phyloP scores from a whole-genome alignment of 2,329 filamentous ascomycete species.

The Elsinoe arachidis region DNA sequence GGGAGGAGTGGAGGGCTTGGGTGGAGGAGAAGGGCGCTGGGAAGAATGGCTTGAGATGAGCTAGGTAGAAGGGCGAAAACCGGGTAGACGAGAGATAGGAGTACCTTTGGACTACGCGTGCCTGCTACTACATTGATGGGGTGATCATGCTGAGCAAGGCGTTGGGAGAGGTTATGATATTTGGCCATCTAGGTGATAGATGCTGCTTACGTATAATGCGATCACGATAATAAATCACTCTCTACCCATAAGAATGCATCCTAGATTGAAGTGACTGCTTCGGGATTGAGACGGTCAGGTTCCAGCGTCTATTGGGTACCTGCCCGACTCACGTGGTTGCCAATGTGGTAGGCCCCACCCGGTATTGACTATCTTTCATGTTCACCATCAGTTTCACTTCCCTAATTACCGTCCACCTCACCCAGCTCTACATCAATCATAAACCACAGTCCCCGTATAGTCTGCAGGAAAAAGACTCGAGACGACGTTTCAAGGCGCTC shows the following conservation, averaged over 20 bases:
- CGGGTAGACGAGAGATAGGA: not conserved
- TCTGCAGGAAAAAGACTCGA: not conserved
- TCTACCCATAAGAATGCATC: too few relatives aligned
- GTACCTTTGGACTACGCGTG: not conserved
- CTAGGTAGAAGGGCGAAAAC: not conserved
- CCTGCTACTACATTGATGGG: not conserved
- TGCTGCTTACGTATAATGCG: not conserved
- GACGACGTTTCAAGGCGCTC: too few relatives aligned
- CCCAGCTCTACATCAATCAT: not conserved
- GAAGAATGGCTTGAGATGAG: not conserved
- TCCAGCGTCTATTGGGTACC: too few relatives aligned
- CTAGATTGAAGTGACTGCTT: too few relatives aligned
- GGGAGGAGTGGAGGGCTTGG: conserved; percentile 73
- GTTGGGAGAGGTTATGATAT: not conserved
- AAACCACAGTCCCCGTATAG: not conserved
- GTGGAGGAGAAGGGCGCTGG: conserved; percentile 34
- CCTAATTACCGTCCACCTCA: not conserved
- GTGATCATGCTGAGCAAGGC: not conserved
- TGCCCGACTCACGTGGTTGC: too few relatives aligned
- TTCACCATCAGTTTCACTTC: not conserved
- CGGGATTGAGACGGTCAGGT: too few relatives aligned
- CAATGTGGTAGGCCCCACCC: too few relatives aligned
- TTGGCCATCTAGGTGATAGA: not conserved
- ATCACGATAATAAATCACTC: not conserved
- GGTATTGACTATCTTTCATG: not conserved